Evolutionary conservation across 768 basidiomycete species (phyloP), one percentile per base, ranked within the genome.

Genomic region (Phlebiopsis flavidoalba): DNA sequence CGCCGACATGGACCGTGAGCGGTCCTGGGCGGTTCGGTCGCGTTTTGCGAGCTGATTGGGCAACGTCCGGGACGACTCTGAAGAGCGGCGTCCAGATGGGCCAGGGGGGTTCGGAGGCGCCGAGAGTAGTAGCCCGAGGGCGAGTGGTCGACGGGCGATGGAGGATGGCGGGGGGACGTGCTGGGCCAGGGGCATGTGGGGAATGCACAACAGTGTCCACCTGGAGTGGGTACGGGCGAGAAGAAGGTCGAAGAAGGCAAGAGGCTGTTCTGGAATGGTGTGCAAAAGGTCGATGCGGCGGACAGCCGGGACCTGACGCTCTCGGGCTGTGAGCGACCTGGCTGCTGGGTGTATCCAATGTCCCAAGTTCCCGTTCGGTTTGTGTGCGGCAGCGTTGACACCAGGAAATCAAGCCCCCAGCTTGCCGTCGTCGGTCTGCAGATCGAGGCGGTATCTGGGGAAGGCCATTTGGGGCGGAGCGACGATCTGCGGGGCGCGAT

Each of bases 1-100:
- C 14, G 87, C 83, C 33, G 88, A 89, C 79, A 91, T 83, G 57
- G 89, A 91, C 76, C 91, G 80, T 51, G 90, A 77, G 31, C 91
- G 84, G 74, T 92, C 89, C 65, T 88, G 86, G 4, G 74, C 66
- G 3, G 75, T 69, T 58, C 86, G 84, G 65, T 89, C 86, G 51
- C 86, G 82, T 59, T 84, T 83, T 3, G 72, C 73, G 22, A 72
- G 63, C 51, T 78, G 71, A 36, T 77, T 80, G 24, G 87, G 85
- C 50, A 85, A 75, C 2, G 85, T 86, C 60, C 83, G 82, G 22
- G 80, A 65, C 8, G 90, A 89, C 63, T 93, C 91, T 6, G 86
- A 84, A 4, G 89, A 92, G 60, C 85, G 81, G 50, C 91, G 69
- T 3, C 67, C 53, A 21, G 59, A 75, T 8, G 54, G 40, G 40